Base-by-base conservation (phyloP, 2,329 filamentous ascomycete species). In the Hypoxylon sp. region DNA sequence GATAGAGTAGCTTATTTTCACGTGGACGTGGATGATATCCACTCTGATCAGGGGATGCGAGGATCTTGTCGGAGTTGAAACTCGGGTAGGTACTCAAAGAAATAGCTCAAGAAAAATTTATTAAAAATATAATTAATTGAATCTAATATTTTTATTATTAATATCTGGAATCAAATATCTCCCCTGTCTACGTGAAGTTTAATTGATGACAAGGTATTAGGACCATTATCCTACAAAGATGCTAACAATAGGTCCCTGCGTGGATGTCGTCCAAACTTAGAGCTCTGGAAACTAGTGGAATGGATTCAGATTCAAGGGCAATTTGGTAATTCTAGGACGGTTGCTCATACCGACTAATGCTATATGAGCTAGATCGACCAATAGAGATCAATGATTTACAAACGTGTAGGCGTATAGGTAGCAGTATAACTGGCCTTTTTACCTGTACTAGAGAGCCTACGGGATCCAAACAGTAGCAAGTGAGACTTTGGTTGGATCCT, bases 401-500 rank as follows among this genome's bases (percentile, higher is more conserved):
- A 66, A 69, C 63, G 60, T 67, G 60, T 48, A 21, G 28, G 58
- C 30, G 25, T 14, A 21, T 32, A 25, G 21, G 48, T 41, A 48
- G 34, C 41, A 48, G 25, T 50, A 19, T 9, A 48, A 55, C 43
- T 10, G 34, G 28, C 23, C 34, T 51, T 13, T 19, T 43, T 32
- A 19, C 38, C 19, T 19, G 10, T 56, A 23, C 30, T 34, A 34
- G 17, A 48, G 13, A 49, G 41, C 17, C 50, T 34, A 11, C 9
- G 32, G 32, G 52, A 57, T 58, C 28, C 30, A 55, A 17, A 19
- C 32, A 32, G 23, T 49, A 52, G 34, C 30, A 36, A 41, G 28
- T 46, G 21, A 53, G 58, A 58, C 41, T 48, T 45, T 21, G 32
- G 21, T 53, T 61, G 21, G 48, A 69, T 68, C 62, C 62, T 68